Base-by-base conservation (phyloP, 345 rosid genomes). In the Stellera chamaejasme region DNA sequence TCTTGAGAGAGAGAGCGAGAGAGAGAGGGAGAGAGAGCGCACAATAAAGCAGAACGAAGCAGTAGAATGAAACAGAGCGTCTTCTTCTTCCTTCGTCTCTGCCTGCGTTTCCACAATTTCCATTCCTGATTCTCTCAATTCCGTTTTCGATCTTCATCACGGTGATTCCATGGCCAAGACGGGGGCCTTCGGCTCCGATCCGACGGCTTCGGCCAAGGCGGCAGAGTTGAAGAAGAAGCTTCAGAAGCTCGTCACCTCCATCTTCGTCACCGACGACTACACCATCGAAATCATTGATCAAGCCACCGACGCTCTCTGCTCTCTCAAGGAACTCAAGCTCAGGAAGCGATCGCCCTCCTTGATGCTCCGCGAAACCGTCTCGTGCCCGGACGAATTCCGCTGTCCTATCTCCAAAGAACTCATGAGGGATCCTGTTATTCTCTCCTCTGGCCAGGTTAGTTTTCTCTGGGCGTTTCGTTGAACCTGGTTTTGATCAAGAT, bases 391-490 rank as follows among this genome's bases (percentile, higher is more conserved):
- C 1, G 96, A 83, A 75, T 87, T 82, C 59, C 79, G 74, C 63
- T 93, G 97, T 58, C 96, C 96, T 27, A 71, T 93, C 23, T 93
- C 99, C 15, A 82, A 79, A 10, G 96, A 93, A 48, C 61, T 93
- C 60, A 93, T 89, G 99, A 73, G 78, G 66, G 97, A 93, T 82
- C 99, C 97, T 44, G 96, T 93, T 39, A 75, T 93, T 74, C 66
- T 93, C 69, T 71, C 92, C 48, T 77, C 99, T 23, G 99, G 97
- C 10, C 88, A 73, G 97, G 99, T 93, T 59, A 41, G 79, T 50
- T 42, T 25, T 19, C n/a, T 48, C 23, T 19, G 23, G 25, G 46
- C 48, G 53, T 61, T 43, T 8, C 39, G 1, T 32, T 32, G 39
- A 32, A 32, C 39, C 9, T 45, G 39, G 0, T 10, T 10, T 63